These are phyloP conservation scores for Quercus phellos DNA, from an alignment of 331 rosid species.

Conservation along the genomic window DNA sequence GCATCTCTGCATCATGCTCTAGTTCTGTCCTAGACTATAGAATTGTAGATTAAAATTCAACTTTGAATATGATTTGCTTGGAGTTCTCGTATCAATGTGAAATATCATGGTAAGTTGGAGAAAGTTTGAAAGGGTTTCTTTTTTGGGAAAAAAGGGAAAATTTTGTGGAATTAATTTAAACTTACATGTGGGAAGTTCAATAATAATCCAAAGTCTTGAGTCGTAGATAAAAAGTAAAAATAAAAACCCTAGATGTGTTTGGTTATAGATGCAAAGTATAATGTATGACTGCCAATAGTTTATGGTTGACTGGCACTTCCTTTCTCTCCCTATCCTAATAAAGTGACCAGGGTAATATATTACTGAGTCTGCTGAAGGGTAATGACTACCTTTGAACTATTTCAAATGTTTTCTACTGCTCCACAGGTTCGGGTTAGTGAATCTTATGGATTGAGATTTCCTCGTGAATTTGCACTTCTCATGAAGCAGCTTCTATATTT, in stretches of 20 bases:
- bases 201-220: not conserved
- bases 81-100: not conserved
- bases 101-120: not conserved
- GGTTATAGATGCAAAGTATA: not conserved
- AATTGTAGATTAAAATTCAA: not conserved
- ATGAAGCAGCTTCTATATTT: constrained; percentile 95
- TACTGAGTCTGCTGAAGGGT: not conserved
- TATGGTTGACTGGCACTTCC: not conserved
- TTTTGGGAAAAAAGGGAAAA: not conserved
- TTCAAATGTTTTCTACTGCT: constrained; percentile 5
- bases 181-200: not conserved
- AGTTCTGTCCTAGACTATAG: not conserved
- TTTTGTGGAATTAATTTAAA: not conserved
- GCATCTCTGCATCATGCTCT: not conserved
- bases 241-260: not conserved
- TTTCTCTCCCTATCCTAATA: no score
- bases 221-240: not conserved
- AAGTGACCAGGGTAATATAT: not conserved
- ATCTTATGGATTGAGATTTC: constrained; percentile 85
- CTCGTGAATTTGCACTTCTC: constrained; percentile 90
- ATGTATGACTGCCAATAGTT: not conserved
- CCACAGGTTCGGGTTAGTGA: constrained; percentile 81
- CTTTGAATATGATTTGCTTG: not conserved
- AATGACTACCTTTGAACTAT: not conserved
- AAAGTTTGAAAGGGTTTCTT: no score